Base-by-base conservation (phyloP, 169 alveolate genomes). In the Eimeria praecox region DNA sequence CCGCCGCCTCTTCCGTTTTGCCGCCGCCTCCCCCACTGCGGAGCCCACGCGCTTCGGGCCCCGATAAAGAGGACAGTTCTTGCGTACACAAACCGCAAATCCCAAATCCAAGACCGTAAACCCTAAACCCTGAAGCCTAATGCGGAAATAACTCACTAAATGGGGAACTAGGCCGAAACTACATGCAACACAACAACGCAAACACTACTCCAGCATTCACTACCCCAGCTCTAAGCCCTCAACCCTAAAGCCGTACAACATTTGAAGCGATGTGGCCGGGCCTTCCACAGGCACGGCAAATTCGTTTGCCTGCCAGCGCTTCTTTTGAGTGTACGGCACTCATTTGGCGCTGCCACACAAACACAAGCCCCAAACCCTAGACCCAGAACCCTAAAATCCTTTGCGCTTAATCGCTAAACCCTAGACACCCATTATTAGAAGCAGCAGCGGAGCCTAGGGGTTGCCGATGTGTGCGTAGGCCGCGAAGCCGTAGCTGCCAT, bases 221-320 rank as follows among this genome's bases (percentile, higher is more conserved):
- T 16, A 62, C 38, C 38, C 38, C 73, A 24, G 73, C 73, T 56
- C 30, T 56, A 80, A 80, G 35, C 89, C 27, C 52, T 80, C 8
- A 30, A 20, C 33, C 54, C 54, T 44, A 40, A 38, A 62, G 64
- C 42, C 98, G 94, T 95, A 97, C 98, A 64, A 98, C 98, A 95
- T 98, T 98, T 35, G 99, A 98, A 38, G 99, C 98, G 77, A 98
- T 98, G 93, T 98, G 99, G 0, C 99, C 99, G 0, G 97, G 95
- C 95, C 97, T 98, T 33, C 99, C 99, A 69, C 99, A 98, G 42
- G 96, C 96, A 18, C 99, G 92, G 94, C 99, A 98, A 14, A 98
- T 89, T 35, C 99, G 94, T 96, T 96, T 90, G 91, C 98, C 96
- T 35, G 94, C 95, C n/a, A 88, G 92, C 6, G 95, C 96, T 64